Base-by-base conservation (phyloP, 768 basidiomycete genomes). In the Hysterangium stoloniferum region DNA sequence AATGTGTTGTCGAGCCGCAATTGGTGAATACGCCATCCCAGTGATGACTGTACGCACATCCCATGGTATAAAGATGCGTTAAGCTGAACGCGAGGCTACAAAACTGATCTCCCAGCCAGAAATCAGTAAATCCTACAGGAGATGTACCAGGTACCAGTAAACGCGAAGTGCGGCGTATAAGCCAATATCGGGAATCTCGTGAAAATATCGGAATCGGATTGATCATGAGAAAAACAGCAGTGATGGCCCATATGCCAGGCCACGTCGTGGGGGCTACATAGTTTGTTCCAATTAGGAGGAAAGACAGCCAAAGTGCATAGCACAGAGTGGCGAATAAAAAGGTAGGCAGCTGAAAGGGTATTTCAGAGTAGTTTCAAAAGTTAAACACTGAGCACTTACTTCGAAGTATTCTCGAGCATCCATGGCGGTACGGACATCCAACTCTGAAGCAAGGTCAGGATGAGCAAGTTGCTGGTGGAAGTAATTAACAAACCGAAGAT, bases 21-120 rank as follows among this genome's bases (percentile, higher is more conserved):
- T 61, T 57, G n/a, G 45, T 43, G 74, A 76, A 79, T 40, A 69
- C 65, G 7, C 66, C 57, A 48, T 72, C 71, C 62, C 82, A 84
- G 4, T 71, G 70, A 29, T 72, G 63, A 3, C 68, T 65, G 58
- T 93, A 94, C 8, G 80, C 72, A 59, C 95, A 98, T 2, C 67
- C 79, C 49, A 94, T 64, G 57, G 85, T 76, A 64, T 77, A 86
- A 4, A 94, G 59, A 58, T 84, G 82, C 15, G 83, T 78, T 8
- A 94, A 62, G 0, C 84, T 76, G 66, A 86, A 94, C 5, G 74
- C 66, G 35, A 96, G 71, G 56, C 86, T 90, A 67, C 86, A 88
- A 59, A 87, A 76, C 57, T 90, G 86, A 59, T 92, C 89, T 12
- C 86, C 89, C 62, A 91, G 72, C 89, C 89, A 92, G 78, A 91